A percentile compares a stretch with the other conserved stretches of the same genome.
These are phyloP conservation scores for Acmispon strigosus DNA, from an alignment of 306 rosid genomes.

Conservation along the genomic window DNA sequence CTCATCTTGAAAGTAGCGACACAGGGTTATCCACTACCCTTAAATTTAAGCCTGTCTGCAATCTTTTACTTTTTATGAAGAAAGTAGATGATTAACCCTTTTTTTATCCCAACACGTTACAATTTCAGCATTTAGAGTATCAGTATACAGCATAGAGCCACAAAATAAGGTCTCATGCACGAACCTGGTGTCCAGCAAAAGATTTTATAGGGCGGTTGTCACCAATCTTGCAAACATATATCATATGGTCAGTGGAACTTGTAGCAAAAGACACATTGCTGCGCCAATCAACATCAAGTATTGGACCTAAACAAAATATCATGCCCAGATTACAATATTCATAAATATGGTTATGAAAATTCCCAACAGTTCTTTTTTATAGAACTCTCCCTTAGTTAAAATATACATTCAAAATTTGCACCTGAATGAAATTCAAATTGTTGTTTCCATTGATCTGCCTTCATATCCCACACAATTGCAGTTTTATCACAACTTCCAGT, in stretches of 20 bases:
- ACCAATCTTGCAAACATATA: constrained; percentile 88
- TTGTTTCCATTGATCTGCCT: constrained; percentile 83
- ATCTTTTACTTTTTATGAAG: not conserved
- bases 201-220: constrained; percentile 66
- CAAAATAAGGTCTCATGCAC: constrained; percentile 3
- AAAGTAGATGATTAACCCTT: not conserved
- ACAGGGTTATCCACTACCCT: not conserved
- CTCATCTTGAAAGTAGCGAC: not conserved
- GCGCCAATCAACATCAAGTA: constrained; percentile 98
- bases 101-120: not conserved
- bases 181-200: constrained; percentile 91
- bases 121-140: not conserved
- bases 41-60: not conserved
- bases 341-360: not conserved
- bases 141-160: not conserved
- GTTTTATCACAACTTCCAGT: constrained; percentile 95
- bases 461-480: constrained; percentile 95
- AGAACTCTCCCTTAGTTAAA: constrained; percentile 1
- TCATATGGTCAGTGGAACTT: constrained; percentile 85
- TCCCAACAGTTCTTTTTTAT: not conserved
- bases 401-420: constrained; percentile 16
- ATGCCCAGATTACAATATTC: constrained; percentile 16
- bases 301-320: constrained; percentile 60
- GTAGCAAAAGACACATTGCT: constrained; percentile 82
- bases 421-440: constrained; percentile 94